Evolutionary conservation across 345 rosid genomes (phyloP).

Genomic region (Sonneratia alba): DNA sequence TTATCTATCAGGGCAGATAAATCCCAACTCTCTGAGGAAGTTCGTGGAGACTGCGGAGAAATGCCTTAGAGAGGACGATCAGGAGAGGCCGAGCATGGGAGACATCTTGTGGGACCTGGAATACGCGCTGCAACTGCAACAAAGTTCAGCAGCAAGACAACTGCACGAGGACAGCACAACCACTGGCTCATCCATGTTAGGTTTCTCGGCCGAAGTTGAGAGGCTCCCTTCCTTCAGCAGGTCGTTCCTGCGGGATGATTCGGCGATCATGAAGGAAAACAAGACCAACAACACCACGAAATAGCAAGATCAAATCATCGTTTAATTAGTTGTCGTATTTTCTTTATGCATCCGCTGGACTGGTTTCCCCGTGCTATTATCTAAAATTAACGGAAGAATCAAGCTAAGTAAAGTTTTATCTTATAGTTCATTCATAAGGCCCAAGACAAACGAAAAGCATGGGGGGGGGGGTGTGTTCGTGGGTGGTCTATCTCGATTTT

Average conservation of each 20-base stretch:
- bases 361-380: neutral
- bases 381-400: neutral
- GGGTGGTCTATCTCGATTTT: too few relatives aligned
- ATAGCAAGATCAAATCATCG: neutral
- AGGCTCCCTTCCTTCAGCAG: constrained; percentile 21
- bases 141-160: constrained; percentile 13
- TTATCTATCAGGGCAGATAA: constrained; percentile 22
- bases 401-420: neutral
- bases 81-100: constrained; percentile 46
- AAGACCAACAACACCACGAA: neutral
- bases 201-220: constrained; percentile 11
- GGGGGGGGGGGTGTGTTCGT: too few relatives aligned
- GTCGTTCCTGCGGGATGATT: constrained; percentile 9
- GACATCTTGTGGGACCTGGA: constrained; percentile 57
- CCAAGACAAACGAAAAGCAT: too few relatives aligned
- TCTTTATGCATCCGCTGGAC: neutral
- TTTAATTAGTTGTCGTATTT: neutral
- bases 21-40: constrained; percentile 34
- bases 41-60: constrained; percentile 39
- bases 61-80: constrained; percentile 45
- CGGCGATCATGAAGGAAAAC: neutral
- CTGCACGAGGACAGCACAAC: constrained; percentile 19
- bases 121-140: constrained; percentile 35
- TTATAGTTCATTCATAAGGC: too few relatives aligned
- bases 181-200: constrained; percentile 14